A percentile compares a stretch with the other conserved stretches of the same genome.
Conservation (phyloP, 225 moss, liverwort and hornwort species). For the Marchantia paleacea region DNA sequence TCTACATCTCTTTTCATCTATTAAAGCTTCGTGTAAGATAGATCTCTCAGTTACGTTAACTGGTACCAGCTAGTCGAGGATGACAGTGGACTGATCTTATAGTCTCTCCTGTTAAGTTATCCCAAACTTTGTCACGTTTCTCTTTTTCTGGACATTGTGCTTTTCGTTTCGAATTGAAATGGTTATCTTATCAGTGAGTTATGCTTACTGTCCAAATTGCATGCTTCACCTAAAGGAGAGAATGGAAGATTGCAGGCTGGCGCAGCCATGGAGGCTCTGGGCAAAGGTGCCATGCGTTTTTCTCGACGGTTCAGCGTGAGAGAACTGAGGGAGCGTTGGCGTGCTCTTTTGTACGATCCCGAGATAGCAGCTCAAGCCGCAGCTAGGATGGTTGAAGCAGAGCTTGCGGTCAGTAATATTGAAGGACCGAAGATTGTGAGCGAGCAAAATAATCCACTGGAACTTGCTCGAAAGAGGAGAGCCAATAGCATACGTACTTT, state of each 20-base stretch:
- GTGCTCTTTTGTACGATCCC: conserved; percentile 88
- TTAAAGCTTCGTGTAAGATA: neutral
- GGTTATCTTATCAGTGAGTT: neutral
- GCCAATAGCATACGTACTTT: conserved; percentile 74
- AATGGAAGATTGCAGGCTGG: conserved; percentile 59
- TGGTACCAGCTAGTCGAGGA: neutral
- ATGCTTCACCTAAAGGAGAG: conserved; percentile 10
- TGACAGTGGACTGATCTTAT: neutral
- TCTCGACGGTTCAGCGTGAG: conserved; percentile 79
- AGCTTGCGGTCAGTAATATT: conserved; percentile 54
- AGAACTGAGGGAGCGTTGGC: conserved; percentile 96
- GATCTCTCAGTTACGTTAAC: neutral
- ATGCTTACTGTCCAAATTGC: too few species aligned
- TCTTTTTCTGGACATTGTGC: too few species aligned
- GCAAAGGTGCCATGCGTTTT: conserved; percentile 93
- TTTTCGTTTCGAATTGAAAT: too few species aligned
- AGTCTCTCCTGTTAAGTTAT: neutral
- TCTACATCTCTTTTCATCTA: neutral
- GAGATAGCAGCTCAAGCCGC: conserved; percentile 81
- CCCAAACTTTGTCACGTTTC: neutral
- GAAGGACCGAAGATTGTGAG: conserved; percentile 43
- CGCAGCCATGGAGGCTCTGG: conserved; percentile 96
- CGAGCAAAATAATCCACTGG: conserved; percentile 48
- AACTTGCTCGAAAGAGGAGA: conserved; percentile 67
- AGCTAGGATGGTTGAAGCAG: conserved; percentile 79